Conservation (phyloP, 306 rosid genomes). For the Erythrophleum fordii region DNA sequence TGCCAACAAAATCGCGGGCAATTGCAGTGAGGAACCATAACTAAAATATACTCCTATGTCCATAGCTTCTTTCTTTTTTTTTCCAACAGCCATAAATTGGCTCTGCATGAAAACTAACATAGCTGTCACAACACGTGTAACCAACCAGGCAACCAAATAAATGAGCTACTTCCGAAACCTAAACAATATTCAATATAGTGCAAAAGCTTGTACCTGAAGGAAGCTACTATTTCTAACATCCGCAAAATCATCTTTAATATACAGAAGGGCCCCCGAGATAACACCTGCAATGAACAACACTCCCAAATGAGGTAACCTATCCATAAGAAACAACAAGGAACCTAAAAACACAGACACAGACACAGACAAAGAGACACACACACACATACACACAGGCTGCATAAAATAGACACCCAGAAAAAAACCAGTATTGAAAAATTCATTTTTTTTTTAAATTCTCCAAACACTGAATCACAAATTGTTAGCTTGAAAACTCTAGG, state of each 20-base stretch:
- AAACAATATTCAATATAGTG: constrained; percentile 6
- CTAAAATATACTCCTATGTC: not conserved
- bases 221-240: constrained; percentile 42
- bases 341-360: not conserved
- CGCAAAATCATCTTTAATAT: constrained; percentile 50
- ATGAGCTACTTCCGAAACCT: constrained; percentile 2
- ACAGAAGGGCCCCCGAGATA: constrained; percentile 48
- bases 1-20: not conserved
- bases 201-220: constrained; percentile 44
- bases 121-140: not conserved
- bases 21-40: not conserved
- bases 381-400: not conserved
- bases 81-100: not conserved
- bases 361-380: too few relatives aligned
- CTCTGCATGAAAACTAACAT: not conserved
- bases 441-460: not conserved
- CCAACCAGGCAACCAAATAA: not conserved
- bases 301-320: not conserved
- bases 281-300: constrained; percentile 45
- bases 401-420: not conserved
- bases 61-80: not conserved
- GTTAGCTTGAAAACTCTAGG: not conserved
- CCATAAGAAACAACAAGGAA: not conserved
- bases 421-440: not conserved
- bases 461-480: not conserved